Evolutionary conservation across 352 stramenopile species (phyloP), one percentile per base, ranked within the genome.

Genomic region (Albugo candida): DNA sequence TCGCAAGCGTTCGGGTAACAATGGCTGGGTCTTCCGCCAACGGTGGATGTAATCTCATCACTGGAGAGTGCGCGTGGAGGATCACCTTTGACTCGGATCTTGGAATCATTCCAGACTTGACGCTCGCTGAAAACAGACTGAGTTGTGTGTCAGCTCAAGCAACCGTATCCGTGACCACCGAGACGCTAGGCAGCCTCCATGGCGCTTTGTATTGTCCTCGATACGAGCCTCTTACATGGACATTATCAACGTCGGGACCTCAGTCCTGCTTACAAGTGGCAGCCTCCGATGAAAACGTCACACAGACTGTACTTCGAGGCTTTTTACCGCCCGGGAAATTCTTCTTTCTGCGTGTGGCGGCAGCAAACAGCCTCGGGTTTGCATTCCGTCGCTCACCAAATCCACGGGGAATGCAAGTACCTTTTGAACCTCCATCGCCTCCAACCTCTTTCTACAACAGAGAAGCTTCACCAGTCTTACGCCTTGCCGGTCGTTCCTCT

Each of bases 1-100:
- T 98, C 14, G 92, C 87, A 5, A 69, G 92, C 20, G 89, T 97
- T 6, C 45, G 53, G 44, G 87, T 97, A 11, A 51, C 68, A 5
- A 50, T 58, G 1, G 61, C 54, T 17, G 44, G 49, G 3, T 81
- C 67, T 36, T 50, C 41, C 0, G 52, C 24, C 0, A 73, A 73
- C 38, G 68, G 68, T 31, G 38, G 3, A 31, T 31, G 24, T 31
- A 3, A 31, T 31, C 8, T 31, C 3, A 8, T 31, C 24, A 31
- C 24, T 31, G 24, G 24, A 31, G 74, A 88, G 48, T 87, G 73
- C 31, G 73, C 63, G 10, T 94, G 79, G 75, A 71, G 54, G 5
- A 64, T 93, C 36, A 88, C 75, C 34, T 92, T 92, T 43, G 2
- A 72, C 2, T 85, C 70, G 1, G 76, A 88, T 31, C 11, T 87